phyloP scores from a whole-genome alignment of 257 asterid species.

The Forsythia suspensa region DNA sequence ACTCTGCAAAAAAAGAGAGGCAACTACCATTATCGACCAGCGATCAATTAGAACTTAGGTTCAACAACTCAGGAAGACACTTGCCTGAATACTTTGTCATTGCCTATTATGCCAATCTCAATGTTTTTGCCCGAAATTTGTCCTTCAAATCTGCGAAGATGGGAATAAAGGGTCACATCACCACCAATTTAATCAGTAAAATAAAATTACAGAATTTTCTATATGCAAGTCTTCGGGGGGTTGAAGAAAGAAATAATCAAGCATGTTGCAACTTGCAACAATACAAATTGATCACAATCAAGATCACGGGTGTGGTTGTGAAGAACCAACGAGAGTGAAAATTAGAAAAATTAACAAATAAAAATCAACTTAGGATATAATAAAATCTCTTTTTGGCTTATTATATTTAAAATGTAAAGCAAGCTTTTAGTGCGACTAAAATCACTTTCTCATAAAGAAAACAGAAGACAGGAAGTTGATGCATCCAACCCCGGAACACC shows the following conservation, averaged over 20 bases:
- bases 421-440: not conserved
- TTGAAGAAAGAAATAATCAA: not conserved
- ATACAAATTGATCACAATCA: not conserved
- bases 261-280: not conserved
- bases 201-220: not conserved
- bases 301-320: not conserved
- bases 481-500: not conserved
- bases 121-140: constrained; percentile 94
- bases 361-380: not conserved
- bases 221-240: not conserved
- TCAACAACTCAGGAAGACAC: constrained; percentile 11
- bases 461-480: not conserved
- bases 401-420: not conserved
- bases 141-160: constrained; percentile 77
- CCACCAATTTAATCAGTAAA: not conserved
- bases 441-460: not conserved
- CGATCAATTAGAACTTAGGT: not conserved
- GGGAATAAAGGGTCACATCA: not conserved
- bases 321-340: not conserved
- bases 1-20: constrained; percentile 54
- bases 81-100: constrained; percentile 73
- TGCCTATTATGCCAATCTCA: constrained; percentile 96
- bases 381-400: not conserved
- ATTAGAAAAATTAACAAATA: not conserved
- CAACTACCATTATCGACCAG: constrained; percentile 5